These are phyloP conservation scores for Kondoa subrosea DNA, from an alignment of 768 basidiomycete genomes.

Conservation along the genomic window DNA sequence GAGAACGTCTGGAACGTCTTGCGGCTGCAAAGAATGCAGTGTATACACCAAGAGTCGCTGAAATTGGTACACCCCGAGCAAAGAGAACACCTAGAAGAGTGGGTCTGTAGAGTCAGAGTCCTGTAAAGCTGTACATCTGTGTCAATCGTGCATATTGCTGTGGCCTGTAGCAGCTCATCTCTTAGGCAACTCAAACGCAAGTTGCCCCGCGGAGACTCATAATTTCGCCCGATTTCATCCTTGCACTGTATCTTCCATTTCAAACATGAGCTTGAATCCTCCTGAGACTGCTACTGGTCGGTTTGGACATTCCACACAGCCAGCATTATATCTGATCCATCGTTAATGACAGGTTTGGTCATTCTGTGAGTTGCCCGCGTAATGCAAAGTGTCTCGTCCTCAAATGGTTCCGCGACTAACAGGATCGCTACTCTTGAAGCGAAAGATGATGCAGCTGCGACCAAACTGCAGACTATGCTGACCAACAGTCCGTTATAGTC, in stretches of 20 bases:
- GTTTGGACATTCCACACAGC: background rate
- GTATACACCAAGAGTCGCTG: conserved; percentile 23
- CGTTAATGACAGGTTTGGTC: no score
- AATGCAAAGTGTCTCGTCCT: no score
- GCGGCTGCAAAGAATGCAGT: conserved; percentile 23
- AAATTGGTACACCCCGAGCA: conserved; percentile 8
- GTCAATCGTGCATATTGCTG: no score
- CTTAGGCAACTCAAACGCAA: no score
- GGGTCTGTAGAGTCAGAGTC: conserved; percentile 8
- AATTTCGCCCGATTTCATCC: no score
- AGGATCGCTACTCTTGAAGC: background rate
- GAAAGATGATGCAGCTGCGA: background rate
- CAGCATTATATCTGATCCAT: no score
- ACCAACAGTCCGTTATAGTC: background rate
- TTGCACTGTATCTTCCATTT: no score
- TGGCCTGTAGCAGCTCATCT: no score
- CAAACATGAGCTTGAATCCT: background rate
- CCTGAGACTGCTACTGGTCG: background rate
- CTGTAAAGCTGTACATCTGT: no score
- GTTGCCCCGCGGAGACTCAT: no score
- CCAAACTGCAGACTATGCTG: background rate
- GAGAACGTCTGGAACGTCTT: conserved; percentile 16
- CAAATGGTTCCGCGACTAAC: no score
- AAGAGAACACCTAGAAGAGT: conserved; percentile 1
- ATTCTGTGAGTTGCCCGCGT: no score